Percentiles rank a stretch among this genome's conserved stretches.
These are phyloP conservation scores for Anthoceros angustus DNA, from an alignment of 225 moss, liverwort and hornwort genomes.

Conservation along the genomic window DNA sequence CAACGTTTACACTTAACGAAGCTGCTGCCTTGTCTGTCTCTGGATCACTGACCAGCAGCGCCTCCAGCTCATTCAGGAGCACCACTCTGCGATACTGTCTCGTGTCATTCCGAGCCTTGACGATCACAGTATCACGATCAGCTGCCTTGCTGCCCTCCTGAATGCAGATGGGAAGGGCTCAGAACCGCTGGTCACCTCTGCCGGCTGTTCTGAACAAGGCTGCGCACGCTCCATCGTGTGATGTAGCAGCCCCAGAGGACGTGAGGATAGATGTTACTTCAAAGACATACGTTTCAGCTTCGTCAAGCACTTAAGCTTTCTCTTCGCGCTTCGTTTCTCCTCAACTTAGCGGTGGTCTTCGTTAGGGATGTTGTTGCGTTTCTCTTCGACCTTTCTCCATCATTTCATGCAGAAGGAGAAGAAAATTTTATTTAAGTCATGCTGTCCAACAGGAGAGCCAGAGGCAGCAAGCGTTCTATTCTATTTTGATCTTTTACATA, in stretches of 20 bases:
- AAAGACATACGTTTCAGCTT: too few relatives aligned
- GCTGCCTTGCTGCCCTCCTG: not conserved
- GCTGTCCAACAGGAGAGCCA: too few relatives aligned
- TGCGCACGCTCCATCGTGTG: not conserved
- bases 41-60: constrained; percentile 70
- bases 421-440: too few relatives aligned
- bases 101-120: constrained; percentile 57
- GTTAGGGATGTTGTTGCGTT: too few relatives aligned
- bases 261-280: too few relatives aligned
- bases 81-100: constrained; percentile 51
- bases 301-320: too few relatives aligned
- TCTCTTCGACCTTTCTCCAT: too few relatives aligned
- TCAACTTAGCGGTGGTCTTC: too few relatives aligned
- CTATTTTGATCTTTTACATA: too few relatives aligned
- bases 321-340: too few relatives aligned
- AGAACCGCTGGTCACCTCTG: not conserved
- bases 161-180: not conserved
- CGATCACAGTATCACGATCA: constrained; percentile 17
- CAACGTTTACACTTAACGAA: constrained; percentile 85
- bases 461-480: too few relatives aligned
- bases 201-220: not conserved
- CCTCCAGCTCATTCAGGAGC: constrained; percentile 49
- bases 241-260: not conserved
- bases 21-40: constrained; percentile 98
- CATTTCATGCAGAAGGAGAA: too few relatives aligned